These are phyloP conservation scores for Phytophthora vignae DNA, from an alignment of 352 stramenopile species.

Conservation along the genomic window DNA sequence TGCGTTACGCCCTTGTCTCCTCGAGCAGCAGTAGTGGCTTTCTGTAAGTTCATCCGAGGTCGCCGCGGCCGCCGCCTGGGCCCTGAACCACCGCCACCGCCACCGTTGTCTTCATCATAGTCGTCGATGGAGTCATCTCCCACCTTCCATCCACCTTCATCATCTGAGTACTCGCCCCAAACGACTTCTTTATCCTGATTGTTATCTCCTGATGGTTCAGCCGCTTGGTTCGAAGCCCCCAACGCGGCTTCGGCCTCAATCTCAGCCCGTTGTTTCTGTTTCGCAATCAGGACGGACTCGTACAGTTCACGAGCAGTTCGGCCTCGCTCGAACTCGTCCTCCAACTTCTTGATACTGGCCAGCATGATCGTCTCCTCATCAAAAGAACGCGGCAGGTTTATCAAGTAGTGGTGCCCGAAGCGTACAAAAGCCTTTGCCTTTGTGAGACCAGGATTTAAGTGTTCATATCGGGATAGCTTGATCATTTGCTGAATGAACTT, in stretches of 20 bases:
- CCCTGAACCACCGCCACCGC: constrained; percentile 7
- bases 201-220: neutral
- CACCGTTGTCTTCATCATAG: constrained; percentile 4
- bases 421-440: constrained; percentile 74
- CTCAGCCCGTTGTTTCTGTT: constrained; percentile 47
- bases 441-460: constrained; percentile 53
- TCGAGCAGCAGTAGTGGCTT: constrained; percentile 41
- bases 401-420: constrained; percentile 85
- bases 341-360: constrained; percentile 77
- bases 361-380: constrained; percentile 76
- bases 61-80: constrained; percentile 12
- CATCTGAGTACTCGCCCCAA: constrained; percentile 26
- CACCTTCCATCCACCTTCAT: constrained; percentile 21
- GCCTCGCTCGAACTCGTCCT: constrained; percentile 82
- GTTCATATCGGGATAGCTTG: constrained; percentile 72
- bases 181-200: constrained; percentile 11
- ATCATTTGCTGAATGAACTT: constrained; percentile 87
- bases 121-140: neutral
- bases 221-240: constrained; percentile 1
- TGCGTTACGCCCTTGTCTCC: constrained; percentile 77
- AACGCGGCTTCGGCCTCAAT: constrained; percentile 6
- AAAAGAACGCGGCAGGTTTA: constrained; percentile 81
- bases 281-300: constrained; percentile 72
- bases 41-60: constrained; percentile 45
- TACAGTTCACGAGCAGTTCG: constrained; percentile 76